A percentile compares a stretch with the other conserved stretches of the same genome.
Conservation (phyloP, 768 basidiomycete species). For the Amanita rubescens region DNA sequence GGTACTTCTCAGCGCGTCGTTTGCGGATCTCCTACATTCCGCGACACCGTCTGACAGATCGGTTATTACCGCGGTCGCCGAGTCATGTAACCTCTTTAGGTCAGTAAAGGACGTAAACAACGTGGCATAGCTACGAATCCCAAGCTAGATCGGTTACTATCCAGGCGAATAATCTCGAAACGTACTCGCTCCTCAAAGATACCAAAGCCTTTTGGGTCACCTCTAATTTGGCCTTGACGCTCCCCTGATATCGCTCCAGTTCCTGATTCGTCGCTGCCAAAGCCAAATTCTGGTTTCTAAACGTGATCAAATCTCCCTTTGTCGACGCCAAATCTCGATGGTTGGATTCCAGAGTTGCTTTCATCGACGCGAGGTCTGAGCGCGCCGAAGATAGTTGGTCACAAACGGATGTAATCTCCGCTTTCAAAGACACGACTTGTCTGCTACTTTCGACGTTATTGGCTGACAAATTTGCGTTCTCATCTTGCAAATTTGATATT, state of each 20-base stretch:
- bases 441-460: background rate
- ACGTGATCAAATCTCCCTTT: background rate
- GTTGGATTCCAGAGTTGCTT: background rate
- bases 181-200: background rate
- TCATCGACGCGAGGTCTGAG: background rate
- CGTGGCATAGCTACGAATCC: background rate
- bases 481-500: background rate
- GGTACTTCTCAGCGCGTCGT: background rate
- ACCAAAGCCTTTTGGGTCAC: background rate
- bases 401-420: background rate
- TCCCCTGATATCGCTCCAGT: background rate
- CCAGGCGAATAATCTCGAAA: too few relatives aligned
- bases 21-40: background rate
- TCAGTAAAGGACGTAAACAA: conserved; percentile 8
- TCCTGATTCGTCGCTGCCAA: background rate
- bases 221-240: conserved; percentile 4
- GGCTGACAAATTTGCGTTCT: background rate
- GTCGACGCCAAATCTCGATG: background rate
- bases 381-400: background rate
- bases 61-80: background rate
- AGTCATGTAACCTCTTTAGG: conserved; percentile 10
- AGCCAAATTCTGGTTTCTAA: background rate
- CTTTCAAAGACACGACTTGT: background rate
- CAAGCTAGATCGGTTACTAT: background rate
- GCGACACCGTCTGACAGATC: background rate